Evolutionary conservation across 768 basidiomycete genomes (phyloP).

Genomic region (Suillus tomentosus): DNA sequence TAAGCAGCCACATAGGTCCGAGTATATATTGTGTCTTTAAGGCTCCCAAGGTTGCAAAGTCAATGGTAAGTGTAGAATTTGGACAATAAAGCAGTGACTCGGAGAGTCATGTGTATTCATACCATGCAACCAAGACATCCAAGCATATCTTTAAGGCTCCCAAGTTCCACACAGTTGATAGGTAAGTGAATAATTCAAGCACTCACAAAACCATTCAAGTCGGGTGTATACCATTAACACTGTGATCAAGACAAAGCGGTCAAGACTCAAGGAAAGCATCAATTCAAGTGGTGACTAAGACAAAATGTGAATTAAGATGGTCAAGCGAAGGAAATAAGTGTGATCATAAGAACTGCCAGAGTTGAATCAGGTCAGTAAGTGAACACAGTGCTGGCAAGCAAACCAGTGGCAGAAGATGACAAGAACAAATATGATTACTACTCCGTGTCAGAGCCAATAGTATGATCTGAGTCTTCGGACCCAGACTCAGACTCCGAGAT

Average conservation of each 20-base stretch:
- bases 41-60: background rate
- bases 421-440: too few species aligned
- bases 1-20: background rate
- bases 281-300: constrained; percentile 3
- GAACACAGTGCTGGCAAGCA: background rate
- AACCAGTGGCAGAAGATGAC: too few species aligned
- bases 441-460: too few species aligned
- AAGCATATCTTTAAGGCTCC: background rate
- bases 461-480: background rate
- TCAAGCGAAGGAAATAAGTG: background rate
- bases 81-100: background rate
- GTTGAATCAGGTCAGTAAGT: constrained; percentile 3
- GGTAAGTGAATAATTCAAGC: background rate
- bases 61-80: background rate
- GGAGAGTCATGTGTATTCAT: background rate
- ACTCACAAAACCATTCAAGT: background rate
- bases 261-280: background rate
- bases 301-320: background rate
- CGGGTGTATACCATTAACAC: background rate
- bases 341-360: constrained; percentile 3
- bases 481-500: background rate
- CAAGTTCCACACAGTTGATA: background rate
- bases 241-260: background rate
- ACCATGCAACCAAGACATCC: background rate
- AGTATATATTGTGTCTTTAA: background rate